These are phyloP conservation scores for Lumnitzera littorea DNA, from an alignment of 345 rosid genomes.

Conservation along the genomic window DNA sequence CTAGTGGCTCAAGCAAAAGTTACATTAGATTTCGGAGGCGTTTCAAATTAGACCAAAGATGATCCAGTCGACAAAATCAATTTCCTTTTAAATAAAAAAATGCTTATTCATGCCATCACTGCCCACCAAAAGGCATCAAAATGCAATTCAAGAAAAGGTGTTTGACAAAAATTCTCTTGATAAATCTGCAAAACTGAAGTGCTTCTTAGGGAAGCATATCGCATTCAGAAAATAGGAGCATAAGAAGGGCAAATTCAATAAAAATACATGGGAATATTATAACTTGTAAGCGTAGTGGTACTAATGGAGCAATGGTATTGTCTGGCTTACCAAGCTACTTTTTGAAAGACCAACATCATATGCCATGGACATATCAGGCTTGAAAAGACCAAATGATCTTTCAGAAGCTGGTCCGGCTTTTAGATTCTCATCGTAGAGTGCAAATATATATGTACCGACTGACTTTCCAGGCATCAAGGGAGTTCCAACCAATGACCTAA, in stretches of 20 bases:
- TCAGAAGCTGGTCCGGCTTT: slow-evolving; percentile 80
- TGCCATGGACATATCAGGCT: slow-evolving; percentile 54
- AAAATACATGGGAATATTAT: background rate
- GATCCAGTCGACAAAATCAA: no score
- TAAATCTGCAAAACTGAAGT: no score
- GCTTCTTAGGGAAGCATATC: no score
- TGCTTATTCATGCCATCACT: no score
- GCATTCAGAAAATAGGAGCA: no score
- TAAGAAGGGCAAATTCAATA: background rate
- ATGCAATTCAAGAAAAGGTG: no score
- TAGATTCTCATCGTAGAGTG: slow-evolving; percentile 78
- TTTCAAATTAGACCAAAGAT: no score
- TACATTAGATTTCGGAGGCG: no score
- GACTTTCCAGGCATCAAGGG: slow-evolving; percentile 94
- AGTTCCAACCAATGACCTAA: slow-evolving; percentile 75
- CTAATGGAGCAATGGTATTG: background rate
- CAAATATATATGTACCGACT: slow-evolving; percentile 84
- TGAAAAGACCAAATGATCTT: slow-evolving; percentile 74
- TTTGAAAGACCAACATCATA: slow-evolving; percentile 70
- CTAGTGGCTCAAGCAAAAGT: no score
- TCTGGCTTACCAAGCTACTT: slow-evolving; percentile 51
- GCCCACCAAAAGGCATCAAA: no score
- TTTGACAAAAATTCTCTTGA: no score
- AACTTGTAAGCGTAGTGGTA: background rate
- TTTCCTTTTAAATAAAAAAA: no score